These are phyloP conservation scores for Decorospora gaudefroyi DNA, from an alignment of 2,329 filamentous ascomycete species.

Conservation along the genomic window DNA sequence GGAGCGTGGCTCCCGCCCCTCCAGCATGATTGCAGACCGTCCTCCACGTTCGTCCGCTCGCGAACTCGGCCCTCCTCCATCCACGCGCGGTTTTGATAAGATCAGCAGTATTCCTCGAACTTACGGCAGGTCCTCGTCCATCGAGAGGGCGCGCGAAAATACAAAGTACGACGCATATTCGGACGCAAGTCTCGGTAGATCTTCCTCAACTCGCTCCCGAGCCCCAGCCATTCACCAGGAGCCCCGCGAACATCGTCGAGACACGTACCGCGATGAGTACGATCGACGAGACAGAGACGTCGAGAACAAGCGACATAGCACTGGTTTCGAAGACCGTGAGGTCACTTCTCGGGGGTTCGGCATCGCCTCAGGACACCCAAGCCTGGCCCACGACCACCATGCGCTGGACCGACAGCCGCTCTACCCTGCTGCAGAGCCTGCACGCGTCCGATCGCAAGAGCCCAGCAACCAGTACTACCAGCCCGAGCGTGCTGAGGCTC, in stretches of 20 bases:
- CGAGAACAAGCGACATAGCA: slow-evolving; percentile 45
- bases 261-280: slow-evolving; percentile 51
- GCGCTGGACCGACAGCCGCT: slow-evolving; percentile 46
- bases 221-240: slow-evolving; percentile 56
- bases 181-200: slow-evolving; percentile 35
- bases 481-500: slow-evolving; percentile 33
- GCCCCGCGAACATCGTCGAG: slow-evolving; percentile 48
- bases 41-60: slow-evolving; percentile 44
- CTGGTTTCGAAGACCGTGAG: slow-evolving; percentile 49
- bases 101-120: slow-evolving; percentile 53
- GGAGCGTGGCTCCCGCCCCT: slow-evolving; percentile 52
- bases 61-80: slow-evolving; percentile 63
- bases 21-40: slow-evolving; percentile 51
- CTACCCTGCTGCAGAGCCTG: slow-evolving; percentile 25
- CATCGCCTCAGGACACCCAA: slow-evolving; percentile 40
- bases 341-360: slow-evolving; percentile 56
- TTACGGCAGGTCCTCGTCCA: slow-evolving; percentile 38
- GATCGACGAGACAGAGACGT: slow-evolving; percentile 51
- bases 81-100: slow-evolving; percentile 72
- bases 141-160: slow-evolving; percentile 40
- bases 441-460: slow-evolving; percentile 24
- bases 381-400: slow-evolving; percentile 42
- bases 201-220: slow-evolving; percentile 50
- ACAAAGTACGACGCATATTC: slow-evolving; percentile 49
- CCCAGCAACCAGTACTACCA: slow-evolving; percentile 31